A percentile compares a stretch with the other conserved stretches of the same genome.
Conservation (phyloP, 2,329 filamentous ascomycete species). For the Eutypa lata region DNA sequence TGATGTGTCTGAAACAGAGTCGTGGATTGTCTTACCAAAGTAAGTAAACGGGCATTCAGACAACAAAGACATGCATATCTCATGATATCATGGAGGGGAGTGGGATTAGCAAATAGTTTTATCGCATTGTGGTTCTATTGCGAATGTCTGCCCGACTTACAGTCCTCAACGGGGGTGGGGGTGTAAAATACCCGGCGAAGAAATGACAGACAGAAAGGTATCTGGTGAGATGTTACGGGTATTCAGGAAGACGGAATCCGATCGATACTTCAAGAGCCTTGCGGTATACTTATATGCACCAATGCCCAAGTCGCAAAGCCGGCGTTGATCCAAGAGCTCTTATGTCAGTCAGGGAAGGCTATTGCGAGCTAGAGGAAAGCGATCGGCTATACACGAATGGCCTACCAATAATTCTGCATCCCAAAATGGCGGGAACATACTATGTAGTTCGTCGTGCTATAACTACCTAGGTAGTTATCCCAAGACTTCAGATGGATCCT, state of each 20-base stretch:
- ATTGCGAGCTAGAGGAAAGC: not conserved
- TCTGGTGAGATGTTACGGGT: not conserved
- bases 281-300: not conserved
- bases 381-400: not conserved
- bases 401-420: not conserved
- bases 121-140: conserved; percentile 4
- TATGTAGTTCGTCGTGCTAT: not conserved
- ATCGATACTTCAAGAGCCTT: conserved; percentile 1
- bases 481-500: not conserved
- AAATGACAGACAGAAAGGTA: not conserved
- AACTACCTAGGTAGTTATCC: not conserved
- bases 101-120: conserved; percentile 16
- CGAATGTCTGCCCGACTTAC: conserved; percentile 13
- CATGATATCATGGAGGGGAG: conserved; percentile 20
- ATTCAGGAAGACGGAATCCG: not conserved
- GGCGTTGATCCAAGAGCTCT: not conserved
- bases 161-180: not conserved
- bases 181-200: not conserved
- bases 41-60: conserved; percentile 11
- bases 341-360: not conserved
- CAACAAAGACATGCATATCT: conserved; percentile 15
- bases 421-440: not conserved
- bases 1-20: conserved; percentile 22
- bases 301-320: not conserved
- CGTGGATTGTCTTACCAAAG: conserved; percentile 12